These are phyloP conservation scores for Tolypocladium endophyticum DNA, from an alignment of 2,329 filamentous ascomycete species.

Conservation along the genomic window DNA sequence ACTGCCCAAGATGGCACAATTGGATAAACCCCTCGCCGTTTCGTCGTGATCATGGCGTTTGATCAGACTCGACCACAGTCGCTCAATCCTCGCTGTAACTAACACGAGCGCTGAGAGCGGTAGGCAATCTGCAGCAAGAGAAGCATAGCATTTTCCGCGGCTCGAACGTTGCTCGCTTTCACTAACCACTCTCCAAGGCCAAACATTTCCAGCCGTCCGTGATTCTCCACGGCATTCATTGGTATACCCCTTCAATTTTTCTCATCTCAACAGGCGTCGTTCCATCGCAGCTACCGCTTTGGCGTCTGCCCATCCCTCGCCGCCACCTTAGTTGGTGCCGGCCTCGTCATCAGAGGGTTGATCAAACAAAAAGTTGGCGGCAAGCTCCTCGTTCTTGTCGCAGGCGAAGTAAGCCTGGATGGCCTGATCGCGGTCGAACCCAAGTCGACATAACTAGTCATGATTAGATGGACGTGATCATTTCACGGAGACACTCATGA, in stretches of 20 bases:
- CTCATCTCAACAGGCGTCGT: conserved; percentile 17
- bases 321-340: conserved; percentile 27
- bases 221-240: background rate
- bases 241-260: conserved; percentile 5
- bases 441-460: conserved; percentile 72
- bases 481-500: background rate
- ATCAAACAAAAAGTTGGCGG: conserved; percentile 96
- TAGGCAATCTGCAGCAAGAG: background rate
- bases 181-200: background rate
- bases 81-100: background rate
- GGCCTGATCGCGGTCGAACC: conserved; percentile 84
- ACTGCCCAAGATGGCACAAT: background rate
- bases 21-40: background rate
- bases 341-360: conserved; percentile 78
- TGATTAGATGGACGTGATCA: background rate
- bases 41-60: background rate
- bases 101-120: background rate
- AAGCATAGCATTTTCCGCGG: background rate
- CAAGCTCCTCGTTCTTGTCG: conserved; percentile 98
- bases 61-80: background rate
- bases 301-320: background rate
- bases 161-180: background rate
- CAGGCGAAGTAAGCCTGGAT: conserved; percentile 99
- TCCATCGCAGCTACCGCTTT: background rate
- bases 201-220: background rate